Evolutionary conservation across 169 alveolate genomes (phyloP).

Genomic region (Eimeria brunetti): DNA sequence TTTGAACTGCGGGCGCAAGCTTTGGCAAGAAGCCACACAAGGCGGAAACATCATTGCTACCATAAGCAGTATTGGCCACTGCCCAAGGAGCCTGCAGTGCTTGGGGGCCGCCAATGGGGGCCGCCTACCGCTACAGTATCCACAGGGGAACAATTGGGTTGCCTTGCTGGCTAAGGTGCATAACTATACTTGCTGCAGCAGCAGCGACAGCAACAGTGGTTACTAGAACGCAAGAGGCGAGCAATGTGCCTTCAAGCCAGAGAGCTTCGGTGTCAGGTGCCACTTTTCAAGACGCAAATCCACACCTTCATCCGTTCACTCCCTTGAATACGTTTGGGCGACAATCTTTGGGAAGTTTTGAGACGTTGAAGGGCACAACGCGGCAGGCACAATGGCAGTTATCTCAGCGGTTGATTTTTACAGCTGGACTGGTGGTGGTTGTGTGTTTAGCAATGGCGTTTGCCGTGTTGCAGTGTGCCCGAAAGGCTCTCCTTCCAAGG

Average conservation of each 20-base stretch:
- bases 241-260: background rate
- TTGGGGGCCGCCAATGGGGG: background rate
- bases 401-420: background rate
- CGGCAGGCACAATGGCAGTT: background rate
- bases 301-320: background rate
- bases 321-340: background rate
- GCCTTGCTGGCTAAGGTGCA: background rate
- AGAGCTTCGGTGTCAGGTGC: background rate
- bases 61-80: background rate
- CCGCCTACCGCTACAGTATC: background rate
- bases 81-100: background rate
- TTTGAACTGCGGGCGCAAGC: background rate
- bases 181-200: background rate
- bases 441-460: conserved; percentile 4
- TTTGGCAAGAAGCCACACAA: background rate
- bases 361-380: background rate
- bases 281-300: background rate
- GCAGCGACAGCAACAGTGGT: background rate
- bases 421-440: background rate
- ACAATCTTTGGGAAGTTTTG: background rate
- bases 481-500: background rate
- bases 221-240: background rate
- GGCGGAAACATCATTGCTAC: background rate
- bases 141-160: background rate
- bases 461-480: background rate